A percentile compares a stretch with the other conserved stretches of the same genome.
phyloP scores from a whole-genome alignment of 2,329 filamentous ascomycete genomes.

The Ophiostoma angusticollis region DNA sequence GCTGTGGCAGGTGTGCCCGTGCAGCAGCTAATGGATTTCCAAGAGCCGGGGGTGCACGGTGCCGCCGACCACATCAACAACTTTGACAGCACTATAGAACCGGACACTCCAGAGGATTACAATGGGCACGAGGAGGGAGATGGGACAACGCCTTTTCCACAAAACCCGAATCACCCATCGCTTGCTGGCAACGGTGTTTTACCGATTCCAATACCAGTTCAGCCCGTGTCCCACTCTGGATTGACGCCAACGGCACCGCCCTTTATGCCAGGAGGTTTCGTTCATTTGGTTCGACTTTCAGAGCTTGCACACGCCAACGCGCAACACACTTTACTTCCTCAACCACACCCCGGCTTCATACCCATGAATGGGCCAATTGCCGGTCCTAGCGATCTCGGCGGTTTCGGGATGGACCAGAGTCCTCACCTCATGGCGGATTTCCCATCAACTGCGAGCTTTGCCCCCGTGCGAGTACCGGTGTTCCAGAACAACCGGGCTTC shows the following conservation, averaged over 20 bases:
- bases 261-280: slow-evolving; percentile 2
- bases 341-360: background rate
- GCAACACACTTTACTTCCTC: no score
- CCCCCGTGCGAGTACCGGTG: background rate
- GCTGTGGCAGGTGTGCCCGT: slow-evolving; percentile 1
- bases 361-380: no score
- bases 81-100: slow-evolving; percentile 17
- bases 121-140: slow-evolving; percentile 29
- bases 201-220: background rate
- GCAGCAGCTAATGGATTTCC: background rate
- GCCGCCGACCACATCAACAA: slow-evolving; percentile 10
- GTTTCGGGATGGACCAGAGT: no score
- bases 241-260: slow-evolving; percentile 3
- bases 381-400: no score
- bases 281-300: no score
- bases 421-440: background rate
- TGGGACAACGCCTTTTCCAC: slow-evolving; percentile 26
- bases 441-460: background rate
- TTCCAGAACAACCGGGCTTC: background rate
- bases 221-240: background rate
- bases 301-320: no score
- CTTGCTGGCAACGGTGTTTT: background rate
- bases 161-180: slow-evolving; percentile 1
- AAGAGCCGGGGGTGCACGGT: background rate
- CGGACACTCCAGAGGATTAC: slow-evolving; percentile 26